These are phyloP conservation scores for Colletotrichum destructivum DNA, from an alignment of 2,329 filamentous ascomycete species.

Conservation along the genomic window DNA sequence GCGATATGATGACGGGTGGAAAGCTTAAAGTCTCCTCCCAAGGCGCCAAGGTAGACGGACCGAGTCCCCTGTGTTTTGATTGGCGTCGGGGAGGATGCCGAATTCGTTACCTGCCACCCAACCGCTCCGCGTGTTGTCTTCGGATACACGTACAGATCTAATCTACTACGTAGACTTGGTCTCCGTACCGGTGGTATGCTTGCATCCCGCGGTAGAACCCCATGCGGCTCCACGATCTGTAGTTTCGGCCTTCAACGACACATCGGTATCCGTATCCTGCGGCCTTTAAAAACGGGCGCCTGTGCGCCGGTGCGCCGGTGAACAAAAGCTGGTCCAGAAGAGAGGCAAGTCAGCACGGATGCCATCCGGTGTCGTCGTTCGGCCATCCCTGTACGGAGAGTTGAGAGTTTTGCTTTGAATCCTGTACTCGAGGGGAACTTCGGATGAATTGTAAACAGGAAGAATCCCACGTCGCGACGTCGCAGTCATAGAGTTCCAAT, in stretches of 20 bases:
- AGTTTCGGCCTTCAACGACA: no score
- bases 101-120: constrained; percentile 22
- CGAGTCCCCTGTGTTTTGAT: no score
- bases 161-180: constrained; percentile 8
- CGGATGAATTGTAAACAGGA: constrained; percentile 19
- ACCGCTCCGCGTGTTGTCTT: neutral
- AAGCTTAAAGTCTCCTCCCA: constrained; percentile 15
- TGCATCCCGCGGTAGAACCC: neutral
- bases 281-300: neutral
- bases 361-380: constrained; percentile 23
- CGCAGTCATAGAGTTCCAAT: constrained; percentile 27
- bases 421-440: constrained; percentile 3
- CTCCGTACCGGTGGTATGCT: constrained; percentile 7
- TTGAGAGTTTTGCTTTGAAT: neutral
- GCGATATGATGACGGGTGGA: neutral
- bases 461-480: constrained; percentile 22
- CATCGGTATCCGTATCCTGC: neutral
- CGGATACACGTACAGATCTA: no score
- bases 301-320: neutral
- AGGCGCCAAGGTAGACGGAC: neutral
- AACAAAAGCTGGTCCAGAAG: neutral
- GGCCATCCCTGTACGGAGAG: neutral
- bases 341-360: constrained; percentile 25
- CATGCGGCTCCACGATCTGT: constrained; percentile 3
- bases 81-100: constrained; percentile 30